Evolutionary conservation across 371 early-diverging fungal genomes (phyloP), one percentile per base, ranked within the genome.

Genomic region (Mortierella polycephala): DNA sequence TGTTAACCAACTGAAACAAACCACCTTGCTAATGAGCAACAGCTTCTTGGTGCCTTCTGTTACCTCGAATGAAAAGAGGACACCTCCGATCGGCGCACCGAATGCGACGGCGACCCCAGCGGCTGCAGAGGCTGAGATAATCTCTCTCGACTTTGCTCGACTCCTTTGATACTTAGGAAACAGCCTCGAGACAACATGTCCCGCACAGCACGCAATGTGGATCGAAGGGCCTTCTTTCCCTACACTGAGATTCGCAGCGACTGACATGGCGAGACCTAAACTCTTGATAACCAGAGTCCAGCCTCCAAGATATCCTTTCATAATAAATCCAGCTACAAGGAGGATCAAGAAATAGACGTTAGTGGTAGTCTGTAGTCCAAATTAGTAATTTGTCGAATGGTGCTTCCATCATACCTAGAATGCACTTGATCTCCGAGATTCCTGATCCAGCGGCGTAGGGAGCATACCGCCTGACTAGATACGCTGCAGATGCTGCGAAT

Each of bases 141-240:
- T 92, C 73, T 97, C 97, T 49, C 97, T 87, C 54, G 91, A 82
- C 49, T 91, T 90, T 46, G 91, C 93, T 50, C 96, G 95, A 75
- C 94, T 96, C 59, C 89, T 87, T 54, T 92, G 90, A 71, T 91
- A 96, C 72, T 95, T 96, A 6, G 84, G 80, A 75, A 96, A 96
- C 50, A 92, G 63, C 2, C 96, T 83, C 49, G 93, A 89, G 11
- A 93, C 85, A 6, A 96, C 88, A 81, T 96, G 96, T 39, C 96
- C 97, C 10, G 95, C 85, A 62, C 95, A 95, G 70, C 96, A 95
- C 4, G 95, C 91, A 69, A 98, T 89, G 79, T 97, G 98, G 44
- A 98, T 96, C 47, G 97, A 91, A 0, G 99, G 98, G 0, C 98
- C 99, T 86, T 98, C 96, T 79, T 96, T 95, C 42, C 99, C 99